Conservation (phyloP, 805 yeast genomes). For the Sugiyamaella floridensis region DNA sequence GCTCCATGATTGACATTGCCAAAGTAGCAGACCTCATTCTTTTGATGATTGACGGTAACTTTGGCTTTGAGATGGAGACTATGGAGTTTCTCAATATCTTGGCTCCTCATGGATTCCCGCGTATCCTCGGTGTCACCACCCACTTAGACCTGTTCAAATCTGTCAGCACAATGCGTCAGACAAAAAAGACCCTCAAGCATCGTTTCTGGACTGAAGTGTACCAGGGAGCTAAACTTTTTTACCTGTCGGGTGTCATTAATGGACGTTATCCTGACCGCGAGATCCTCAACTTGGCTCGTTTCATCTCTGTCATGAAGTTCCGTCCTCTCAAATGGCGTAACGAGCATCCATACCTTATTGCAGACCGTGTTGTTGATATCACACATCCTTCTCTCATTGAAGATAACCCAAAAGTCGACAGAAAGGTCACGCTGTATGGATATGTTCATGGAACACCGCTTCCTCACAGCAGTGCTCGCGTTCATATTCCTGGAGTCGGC, state of each 20-base stretch:
- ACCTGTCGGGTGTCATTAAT: slow-evolving; percentile 89
- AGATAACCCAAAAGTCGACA: slow-evolving; percentile 72
- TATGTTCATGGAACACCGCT: slow-evolving; percentile 91
- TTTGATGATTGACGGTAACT: slow-evolving; percentile 88
- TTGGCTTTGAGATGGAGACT: slow-evolving; percentile 98
- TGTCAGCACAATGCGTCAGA: slow-evolving; percentile 79
- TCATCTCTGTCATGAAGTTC: slow-evolving; percentile 95
- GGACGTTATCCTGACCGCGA: slow-evolving; percentile 98
- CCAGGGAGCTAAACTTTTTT: slow-evolving; percentile 94
- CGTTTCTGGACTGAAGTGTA: slow-evolving; percentile 99
- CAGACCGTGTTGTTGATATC: slow-evolving; percentile 86
- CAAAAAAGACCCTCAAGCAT: slow-evolving; percentile 85
- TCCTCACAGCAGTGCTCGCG: slow-evolving; percentile 56
- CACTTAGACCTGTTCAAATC: slow-evolving; percentile 91
- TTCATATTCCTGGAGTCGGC: slow-evolving; percentile 95
- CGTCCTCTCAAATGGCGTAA: slow-evolving; percentile 99
- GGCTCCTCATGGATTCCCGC: slow-evolving; percentile 98
- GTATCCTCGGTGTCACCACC: slow-evolving; percentile 90
- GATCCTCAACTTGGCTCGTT: slow-evolving; percentile 81
- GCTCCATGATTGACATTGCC: slow-evolving; percentile 94
- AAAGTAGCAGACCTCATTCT: slow-evolving; percentile 91
- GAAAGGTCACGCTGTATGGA: slow-evolving; percentile 89
- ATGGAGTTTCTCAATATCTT: slow-evolving; percentile 96
- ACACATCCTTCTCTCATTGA: slow-evolving; percentile 86
- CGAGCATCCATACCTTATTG: slow-evolving; percentile 90